Conservation (phyloP, 306 rosid genomes). For the Alnus glutinosa region DNA sequence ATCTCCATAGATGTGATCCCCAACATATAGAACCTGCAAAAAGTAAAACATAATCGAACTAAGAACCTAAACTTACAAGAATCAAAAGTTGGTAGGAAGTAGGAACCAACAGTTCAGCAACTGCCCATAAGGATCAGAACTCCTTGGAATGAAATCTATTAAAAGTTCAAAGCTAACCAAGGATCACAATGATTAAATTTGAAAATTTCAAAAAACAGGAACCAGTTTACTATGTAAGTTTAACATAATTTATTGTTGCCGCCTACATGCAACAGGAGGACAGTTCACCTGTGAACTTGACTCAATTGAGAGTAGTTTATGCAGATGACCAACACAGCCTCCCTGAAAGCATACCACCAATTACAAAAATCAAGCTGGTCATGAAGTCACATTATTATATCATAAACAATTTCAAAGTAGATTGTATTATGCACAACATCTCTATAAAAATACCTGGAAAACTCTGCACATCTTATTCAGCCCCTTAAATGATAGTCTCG, state of each 20-base stretch:
- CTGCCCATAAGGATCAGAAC: conserved; percentile 14
- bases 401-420: conserved; percentile 10
- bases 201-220: neutral
- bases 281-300: conserved; percentile 84
- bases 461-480: conserved; percentile 52
- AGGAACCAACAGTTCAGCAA: conserved; percentile 13
- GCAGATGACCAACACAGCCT: conserved; percentile 92
- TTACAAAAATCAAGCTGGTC: neutral
- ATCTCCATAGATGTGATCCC: conserved; percentile 98
- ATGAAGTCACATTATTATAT: neutral
- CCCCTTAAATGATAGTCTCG: conserved; percentile 40
- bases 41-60: conserved; percentile 10
- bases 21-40: conserved; percentile 90
- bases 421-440: conserved; percentile 9
- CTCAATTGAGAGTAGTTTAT: conserved; percentile 82
- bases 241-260: neutral
- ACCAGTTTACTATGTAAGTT: neutral
- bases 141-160: conserved; percentile 1
- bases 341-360: conserved; percentile 51
- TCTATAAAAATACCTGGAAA: conserved; percentile 68
- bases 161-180: conserved; percentile 6
- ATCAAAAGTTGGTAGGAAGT: conserved; percentile 2
- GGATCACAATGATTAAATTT: neutral
- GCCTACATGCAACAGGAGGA: conserved; percentile 10
- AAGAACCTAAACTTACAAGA: neutral